Evolutionary conservation across 805 yeast genomes (phyloP).

Genomic region (Metschnikowia hibisci): DNA sequence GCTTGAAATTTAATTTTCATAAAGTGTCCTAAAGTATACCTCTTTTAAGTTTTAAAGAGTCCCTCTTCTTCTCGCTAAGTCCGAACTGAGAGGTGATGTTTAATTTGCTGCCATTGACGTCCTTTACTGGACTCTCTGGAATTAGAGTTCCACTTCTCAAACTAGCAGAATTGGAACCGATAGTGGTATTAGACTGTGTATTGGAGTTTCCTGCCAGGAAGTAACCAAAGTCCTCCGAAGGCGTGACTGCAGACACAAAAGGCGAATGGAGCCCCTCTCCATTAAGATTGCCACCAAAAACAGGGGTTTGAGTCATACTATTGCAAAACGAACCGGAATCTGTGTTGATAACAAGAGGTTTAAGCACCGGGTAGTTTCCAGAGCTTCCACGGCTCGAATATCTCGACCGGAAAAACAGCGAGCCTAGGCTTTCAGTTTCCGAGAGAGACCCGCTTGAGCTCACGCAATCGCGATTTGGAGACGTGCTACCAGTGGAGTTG

Average conservation of each 20-base stretch:
- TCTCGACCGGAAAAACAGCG: constrained; percentile 12
- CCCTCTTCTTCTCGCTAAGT: constrained; percentile 43
- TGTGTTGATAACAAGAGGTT: constrained; percentile 37
- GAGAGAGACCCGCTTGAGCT: constrained; percentile 8
- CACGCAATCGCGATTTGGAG: constrained; percentile 11
- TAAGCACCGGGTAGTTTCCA: constrained; percentile 24
- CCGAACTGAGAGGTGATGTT: constrained; percentile 32
- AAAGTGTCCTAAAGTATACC: constrained; percentile 33
- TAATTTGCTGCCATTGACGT: constrained; percentile 18
- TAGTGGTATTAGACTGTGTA: constrained; percentile 6
- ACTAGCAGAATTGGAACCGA: constrained; percentile 5
- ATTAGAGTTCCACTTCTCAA: constrained; percentile 11
- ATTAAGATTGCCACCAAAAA: constrained; percentile 8
- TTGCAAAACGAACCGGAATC: constrained; percentile 16
- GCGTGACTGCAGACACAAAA: constrained; percentile 37
- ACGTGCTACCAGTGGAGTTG: constrained; percentile 18
- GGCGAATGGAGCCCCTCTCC: constrained; percentile 35
- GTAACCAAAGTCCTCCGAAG: constrained; percentile 34
- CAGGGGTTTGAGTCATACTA: constrained; percentile 1
- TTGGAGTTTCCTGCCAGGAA: constrained; percentile 19
- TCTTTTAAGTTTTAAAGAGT: constrained; percentile 41
- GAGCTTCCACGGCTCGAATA: constrained; percentile 18
- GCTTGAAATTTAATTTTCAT: too few species aligned
- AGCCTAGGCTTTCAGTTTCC: constrained; percentile 33
- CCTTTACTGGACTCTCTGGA: constrained; percentile 14